Evolutionary conservation across 2,329 filamentous ascomycete genomes (phyloP).

Genomic region (Aspergillus calidoustus): DNA sequence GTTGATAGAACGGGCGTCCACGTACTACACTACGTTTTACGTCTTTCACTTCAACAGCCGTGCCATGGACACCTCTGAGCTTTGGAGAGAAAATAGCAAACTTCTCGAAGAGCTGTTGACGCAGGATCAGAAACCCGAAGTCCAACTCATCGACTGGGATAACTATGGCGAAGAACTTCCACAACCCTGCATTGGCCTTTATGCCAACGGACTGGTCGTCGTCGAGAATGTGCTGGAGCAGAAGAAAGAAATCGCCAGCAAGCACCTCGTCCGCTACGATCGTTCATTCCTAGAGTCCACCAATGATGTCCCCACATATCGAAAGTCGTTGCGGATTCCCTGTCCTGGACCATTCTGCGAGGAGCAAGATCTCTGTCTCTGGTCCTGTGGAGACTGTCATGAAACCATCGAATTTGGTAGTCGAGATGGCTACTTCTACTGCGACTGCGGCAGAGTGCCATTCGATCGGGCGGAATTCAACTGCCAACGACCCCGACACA

Average conservation of each 20-base stretch:
- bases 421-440: constrained; percentile 14
- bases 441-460: constrained; percentile 12
- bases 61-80: too few species aligned
- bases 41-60: constrained; percentile 7
- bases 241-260: constrained; percentile 9
- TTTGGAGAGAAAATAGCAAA: constrained; percentile 3
- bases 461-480: constrained; percentile 3
- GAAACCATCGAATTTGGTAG: constrained; percentile 13
- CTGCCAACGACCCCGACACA: constrained; percentile 4
- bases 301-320: constrained; percentile 5
- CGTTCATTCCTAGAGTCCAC: background rate
- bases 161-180: background rate
- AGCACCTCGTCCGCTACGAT: constrained; percentile 8
- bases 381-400: constrained; percentile 10
- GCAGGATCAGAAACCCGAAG: background rate
- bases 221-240: constrained; percentile 11
- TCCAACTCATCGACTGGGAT: constrained; percentile 3
- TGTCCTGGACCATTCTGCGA: constrained; percentile 12
- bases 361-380: constrained; percentile 1
- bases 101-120: constrained; percentile 5
- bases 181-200: background rate
- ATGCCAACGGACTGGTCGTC: background rate
- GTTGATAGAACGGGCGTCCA: background rate
- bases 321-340: constrained; percentile 9
- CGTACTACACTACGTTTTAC: background rate